Evolutionary conservation across 1,284 basidiomycete species (phyloP).

Genomic region (Melampsora larici-populina): DNA sequence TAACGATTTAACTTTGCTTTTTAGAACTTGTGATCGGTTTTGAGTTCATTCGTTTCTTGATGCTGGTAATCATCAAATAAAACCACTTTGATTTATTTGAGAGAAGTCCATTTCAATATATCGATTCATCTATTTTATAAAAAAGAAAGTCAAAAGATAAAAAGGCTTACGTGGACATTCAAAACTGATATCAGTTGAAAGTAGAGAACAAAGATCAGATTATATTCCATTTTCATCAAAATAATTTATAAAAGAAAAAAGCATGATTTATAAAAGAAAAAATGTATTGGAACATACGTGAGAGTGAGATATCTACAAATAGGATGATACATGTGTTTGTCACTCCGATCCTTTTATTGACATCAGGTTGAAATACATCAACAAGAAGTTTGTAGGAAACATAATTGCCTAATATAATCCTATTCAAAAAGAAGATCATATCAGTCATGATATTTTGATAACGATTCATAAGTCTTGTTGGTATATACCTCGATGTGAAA

Average conservation of each 20-base stretch:
- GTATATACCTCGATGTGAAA: conserved; percentile 34
- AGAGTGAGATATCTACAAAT: conserved; percentile 27
- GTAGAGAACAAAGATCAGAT: too few relatives aligned
- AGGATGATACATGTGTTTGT: conserved; percentile 18
- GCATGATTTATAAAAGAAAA: neutral
- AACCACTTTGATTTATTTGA: conserved; percentile 28
- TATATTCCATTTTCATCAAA: neutral
- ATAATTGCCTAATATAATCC: conserved; percentile 38
- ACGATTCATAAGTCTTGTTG: neutral
- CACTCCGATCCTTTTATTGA: conserved; percentile 18
- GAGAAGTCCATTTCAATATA: neutral
- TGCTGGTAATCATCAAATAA: conserved; percentile 39
- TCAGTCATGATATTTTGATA: neutral
- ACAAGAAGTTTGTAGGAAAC: conserved; percentile 28
- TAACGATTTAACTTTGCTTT: too few relatives aligned
- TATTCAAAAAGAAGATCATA: neutral
- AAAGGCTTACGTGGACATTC: conserved; percentile 37
- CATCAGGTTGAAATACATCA: neutral
- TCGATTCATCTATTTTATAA: too few relatives aligned
- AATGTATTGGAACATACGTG: neutral
- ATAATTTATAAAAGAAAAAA: neutral
- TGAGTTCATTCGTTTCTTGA: conserved; percentile 18
- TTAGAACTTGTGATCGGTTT: too few relatives aligned
- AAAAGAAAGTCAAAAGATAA: neutral
- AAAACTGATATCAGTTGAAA: conserved; percentile 2